phyloP scores from a whole-genome alignment of 257 asterid genomes.

The Orobanche coerulescens region DNA sequence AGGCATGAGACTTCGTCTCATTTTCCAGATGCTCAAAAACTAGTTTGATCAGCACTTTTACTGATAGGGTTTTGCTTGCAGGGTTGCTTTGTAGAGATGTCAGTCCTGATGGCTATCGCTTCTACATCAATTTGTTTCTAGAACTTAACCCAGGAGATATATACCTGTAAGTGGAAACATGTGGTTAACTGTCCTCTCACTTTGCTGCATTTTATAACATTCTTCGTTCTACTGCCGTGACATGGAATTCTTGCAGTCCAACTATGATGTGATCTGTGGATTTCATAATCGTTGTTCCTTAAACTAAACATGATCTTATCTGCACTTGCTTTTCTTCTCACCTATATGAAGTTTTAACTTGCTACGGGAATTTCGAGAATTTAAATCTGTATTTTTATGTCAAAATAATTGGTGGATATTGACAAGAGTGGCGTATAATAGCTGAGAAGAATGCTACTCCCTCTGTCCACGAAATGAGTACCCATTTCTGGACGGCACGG shows the following conservation, averaged over 20 bases:
- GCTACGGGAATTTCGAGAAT: not conserved
- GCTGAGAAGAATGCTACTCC: not conserved
- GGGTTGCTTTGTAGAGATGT: slow-evolving; percentile 93
- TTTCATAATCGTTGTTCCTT: not conserved
- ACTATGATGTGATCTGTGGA: not conserved
- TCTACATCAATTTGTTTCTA: slow-evolving; percentile 62
- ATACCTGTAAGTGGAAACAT: slow-evolving; percentile 43
- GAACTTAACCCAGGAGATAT: slow-evolving; percentile 55
- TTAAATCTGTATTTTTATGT: not conserved
- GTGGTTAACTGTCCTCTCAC: slow-evolving; percentile 9
- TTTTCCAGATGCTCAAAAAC: slow-evolving; percentile 12
- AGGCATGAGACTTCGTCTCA: slow-evolving; percentile 37
- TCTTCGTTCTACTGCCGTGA: not conserved
- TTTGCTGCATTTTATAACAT: not conserved
- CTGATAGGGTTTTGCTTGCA: slow-evolving; percentile 32
- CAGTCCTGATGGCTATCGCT: slow-evolving; percentile 91
- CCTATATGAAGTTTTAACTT: not conserved
- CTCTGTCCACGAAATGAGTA: too few species aligned
- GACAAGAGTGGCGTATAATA: not conserved
- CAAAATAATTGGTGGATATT: not conserved
- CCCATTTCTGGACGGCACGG: too few species aligned
- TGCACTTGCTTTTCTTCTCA: not conserved
- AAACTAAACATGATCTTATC: not conserved
- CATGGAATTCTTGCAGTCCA: not conserved
- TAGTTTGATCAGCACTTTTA: not conserved